phyloP scores from a whole-genome alignment of 1,139 yeast genomes.

The Pichia sp. region DNA sequence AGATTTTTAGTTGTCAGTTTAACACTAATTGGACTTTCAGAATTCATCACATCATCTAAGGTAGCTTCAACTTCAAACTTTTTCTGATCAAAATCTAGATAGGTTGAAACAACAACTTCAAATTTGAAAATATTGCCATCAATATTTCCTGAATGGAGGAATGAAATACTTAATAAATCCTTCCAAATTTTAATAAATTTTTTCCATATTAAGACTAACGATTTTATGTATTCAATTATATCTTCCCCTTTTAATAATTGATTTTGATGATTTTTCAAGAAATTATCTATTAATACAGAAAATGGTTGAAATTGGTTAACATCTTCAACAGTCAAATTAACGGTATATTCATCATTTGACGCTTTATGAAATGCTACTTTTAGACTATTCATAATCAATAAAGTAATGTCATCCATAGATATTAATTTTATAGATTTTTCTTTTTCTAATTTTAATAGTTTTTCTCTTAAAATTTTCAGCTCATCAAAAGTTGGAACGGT shows the following conservation, averaged over 20 bases:
- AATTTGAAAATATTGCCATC: conserved; percentile 1
- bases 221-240: conserved; percentile 1
- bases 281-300: conserved; percentile 1
- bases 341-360: neutral
- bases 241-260: neutral
- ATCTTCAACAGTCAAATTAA: neutral
- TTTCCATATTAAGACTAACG: conserved; percentile 6
- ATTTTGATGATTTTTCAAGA: conserved; percentile 1
- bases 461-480: conserved; percentile 1
- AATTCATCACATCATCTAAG: conserved; percentile 7
- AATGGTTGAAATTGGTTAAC: conserved; percentile 9
- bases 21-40: neutral
- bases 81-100: neutral
- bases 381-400: conserved; percentile 5
- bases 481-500: conserved; percentile 10
- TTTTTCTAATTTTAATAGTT: conserved; percentile 7
- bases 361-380: neutral
- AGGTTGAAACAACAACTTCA: neutral
- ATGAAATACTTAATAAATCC: conserved; percentile 11
- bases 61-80: conserved; percentile 1
- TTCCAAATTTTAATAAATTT: conserved; percentile 12
- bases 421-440: conserved; percentile 7
- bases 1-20: neutral
- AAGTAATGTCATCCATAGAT: neutral
- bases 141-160: conserved; percentile 5